Conservation (phyloP, 2,329 filamentous ascomycete genomes). For the Scorias spongiosa region DNA sequence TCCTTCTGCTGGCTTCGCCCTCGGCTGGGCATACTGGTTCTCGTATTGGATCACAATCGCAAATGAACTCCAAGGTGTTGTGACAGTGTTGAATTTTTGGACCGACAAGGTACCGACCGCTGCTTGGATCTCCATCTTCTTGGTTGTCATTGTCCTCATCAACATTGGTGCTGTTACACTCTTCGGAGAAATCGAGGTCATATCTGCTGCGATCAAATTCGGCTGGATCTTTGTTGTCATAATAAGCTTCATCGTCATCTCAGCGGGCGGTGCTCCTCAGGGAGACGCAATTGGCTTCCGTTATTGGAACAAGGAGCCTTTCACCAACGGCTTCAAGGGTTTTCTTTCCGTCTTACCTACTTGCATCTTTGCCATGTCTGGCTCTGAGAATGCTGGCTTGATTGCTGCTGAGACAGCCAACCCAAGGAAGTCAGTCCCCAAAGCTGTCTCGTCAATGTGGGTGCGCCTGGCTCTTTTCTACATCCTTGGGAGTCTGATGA, state of each 20-base stretch:
- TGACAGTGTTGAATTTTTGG: conserved; percentile 19
- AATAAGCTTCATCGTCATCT: conserved; percentile 11
- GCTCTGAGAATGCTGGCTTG: conserved; percentile 43
- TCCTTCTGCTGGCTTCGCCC: conserved; percentile 27
- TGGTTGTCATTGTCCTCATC: conserved; percentile 13
- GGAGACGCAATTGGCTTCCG: conserved; percentile 10
- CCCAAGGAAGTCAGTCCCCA: conserved; percentile 24
- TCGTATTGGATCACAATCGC: conserved; percentile 30
- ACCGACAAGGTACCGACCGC: conserved; percentile 15
- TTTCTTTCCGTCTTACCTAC: conserved; percentile 46
- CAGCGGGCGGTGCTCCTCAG: conserved; percentile 21
- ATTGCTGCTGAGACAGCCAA: conserved; percentile 33
- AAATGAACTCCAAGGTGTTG: conserved; percentile 7
- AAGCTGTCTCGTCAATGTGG: conserved; percentile 1
- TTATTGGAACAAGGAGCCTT: conserved; percentile 9
- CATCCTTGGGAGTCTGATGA: conserved; percentile 3
- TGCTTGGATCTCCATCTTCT: conserved; percentile 21
- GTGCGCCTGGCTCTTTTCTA: conserved; percentile 4
- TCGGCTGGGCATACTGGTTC: conserved; percentile 36
- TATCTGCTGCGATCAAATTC: conserved; percentile 18
- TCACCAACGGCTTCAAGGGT: conserved; percentile 43
- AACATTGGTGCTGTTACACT: conserved; percentile 6
- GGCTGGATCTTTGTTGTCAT: conserved; percentile 16
- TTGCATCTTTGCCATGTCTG: conserved; percentile 43
- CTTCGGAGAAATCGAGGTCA: conserved; percentile 5